phyloP scores from a whole-genome alignment of 2,329 filamentous ascomycete species.

The Raffaelea ambrosiae region DNA sequence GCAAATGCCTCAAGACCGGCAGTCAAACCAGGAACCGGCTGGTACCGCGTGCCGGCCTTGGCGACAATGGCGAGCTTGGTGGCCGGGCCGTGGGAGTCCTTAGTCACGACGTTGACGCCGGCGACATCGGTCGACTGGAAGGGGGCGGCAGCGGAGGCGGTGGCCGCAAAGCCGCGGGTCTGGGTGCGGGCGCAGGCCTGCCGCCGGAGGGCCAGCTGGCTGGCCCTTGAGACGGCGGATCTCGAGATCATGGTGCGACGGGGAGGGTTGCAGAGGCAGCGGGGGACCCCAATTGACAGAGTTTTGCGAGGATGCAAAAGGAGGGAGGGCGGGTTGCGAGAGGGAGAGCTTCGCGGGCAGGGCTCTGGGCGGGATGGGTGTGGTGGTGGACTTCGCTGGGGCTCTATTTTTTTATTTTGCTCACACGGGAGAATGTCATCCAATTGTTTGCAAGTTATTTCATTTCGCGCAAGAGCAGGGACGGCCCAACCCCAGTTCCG shows the following conservation, averaged over 20 bases:
- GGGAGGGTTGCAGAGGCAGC: conserved; percentile 2
- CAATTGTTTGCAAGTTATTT: conserved; percentile 21
- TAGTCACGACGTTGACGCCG: conserved; percentile 86
- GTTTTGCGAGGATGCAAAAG: conserved; percentile 15
- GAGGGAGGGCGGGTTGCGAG: background rate
- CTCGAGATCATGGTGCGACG: conserved; percentile 47
- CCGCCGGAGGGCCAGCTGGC: conserved; percentile 49
- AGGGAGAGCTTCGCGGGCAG: conserved; percentile 1
- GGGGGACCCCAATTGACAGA: conserved; percentile 39
- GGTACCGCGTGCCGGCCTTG: conserved; percentile 90
- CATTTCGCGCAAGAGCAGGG: conserved; percentile 12
- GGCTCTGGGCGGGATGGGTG: conserved; percentile 6
- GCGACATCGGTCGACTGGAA: conserved; percentile 81
- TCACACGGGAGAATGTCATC: conserved; percentile 8
- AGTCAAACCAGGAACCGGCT: conserved; percentile 81
- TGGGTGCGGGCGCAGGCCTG: conserved; percentile 46
- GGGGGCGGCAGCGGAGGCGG: conserved; percentile 58
- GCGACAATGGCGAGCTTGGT: conserved; percentile 86
- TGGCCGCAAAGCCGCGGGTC: conserved; percentile 42
- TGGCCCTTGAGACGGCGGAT: conserved; percentile 50
- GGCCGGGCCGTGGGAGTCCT: conserved; percentile 81
- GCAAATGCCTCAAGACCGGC: conserved; percentile 91
- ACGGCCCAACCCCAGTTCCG: conserved; percentile 12
- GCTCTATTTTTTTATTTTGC: background rate
- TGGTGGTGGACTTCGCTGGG: conserved; percentile 2